Evolutionary conservation across 1,284 basidiomycete genomes (phyloP).

Genomic region (Marasmius sp.): DNA sequence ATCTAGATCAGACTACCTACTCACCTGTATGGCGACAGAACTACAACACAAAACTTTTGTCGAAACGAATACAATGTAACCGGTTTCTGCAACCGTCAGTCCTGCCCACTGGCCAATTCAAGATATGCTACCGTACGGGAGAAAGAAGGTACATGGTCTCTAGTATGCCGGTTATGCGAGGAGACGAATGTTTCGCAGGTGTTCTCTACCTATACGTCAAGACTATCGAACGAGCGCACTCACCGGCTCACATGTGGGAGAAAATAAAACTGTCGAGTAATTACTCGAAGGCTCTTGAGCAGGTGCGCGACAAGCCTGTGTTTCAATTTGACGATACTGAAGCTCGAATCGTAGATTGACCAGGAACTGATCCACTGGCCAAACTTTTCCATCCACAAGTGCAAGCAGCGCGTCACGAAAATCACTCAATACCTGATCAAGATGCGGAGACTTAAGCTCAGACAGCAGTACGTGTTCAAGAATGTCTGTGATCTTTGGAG

Average conservation of each 20-base stretch:
- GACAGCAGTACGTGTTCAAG: slow-evolving; percentile 73
- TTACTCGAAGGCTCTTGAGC: slow-evolving; percentile 93
- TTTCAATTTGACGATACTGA: not conserved
- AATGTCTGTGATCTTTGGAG: slow-evolving; percentile 3
- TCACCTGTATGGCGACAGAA: slow-evolving; percentile 46
- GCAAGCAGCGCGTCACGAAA: slow-evolving; percentile 98
- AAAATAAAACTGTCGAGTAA: slow-evolving; percentile 90
- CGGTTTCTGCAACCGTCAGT: slow-evolving; percentile 95
- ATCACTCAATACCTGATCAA: slow-evolving; percentile 99
- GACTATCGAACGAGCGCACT: slow-evolving; percentile 96
- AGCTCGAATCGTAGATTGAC: slow-evolving; percentile 72
- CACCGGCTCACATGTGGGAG: slow-evolving; percentile 98
- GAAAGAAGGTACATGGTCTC: slow-evolving; percentile 73
- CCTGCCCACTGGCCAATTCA: slow-evolving; percentile 96
- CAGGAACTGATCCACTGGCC: slow-evolving; percentile 96
- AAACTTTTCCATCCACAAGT: slow-evolving; percentile 96
- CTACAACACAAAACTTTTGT: slow-evolving; percentile 95
- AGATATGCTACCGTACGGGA: slow-evolving; percentile 97
- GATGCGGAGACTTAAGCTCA: slow-evolving; percentile 88
- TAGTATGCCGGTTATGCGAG: not conserved
- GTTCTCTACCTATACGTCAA: slow-evolving; percentile 96
- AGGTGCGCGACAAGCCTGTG: slow-evolving; percentile 48
- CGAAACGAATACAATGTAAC: slow-evolving; percentile 99
- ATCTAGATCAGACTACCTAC: slow-evolving; percentile 8
- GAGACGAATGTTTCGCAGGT: slow-evolving; percentile 45